Evolutionary conservation across 1,284 basidiomycete species (phyloP), one percentile per base, ranked within the genome.

Genomic region (Moniliophthora roreri): DNA sequence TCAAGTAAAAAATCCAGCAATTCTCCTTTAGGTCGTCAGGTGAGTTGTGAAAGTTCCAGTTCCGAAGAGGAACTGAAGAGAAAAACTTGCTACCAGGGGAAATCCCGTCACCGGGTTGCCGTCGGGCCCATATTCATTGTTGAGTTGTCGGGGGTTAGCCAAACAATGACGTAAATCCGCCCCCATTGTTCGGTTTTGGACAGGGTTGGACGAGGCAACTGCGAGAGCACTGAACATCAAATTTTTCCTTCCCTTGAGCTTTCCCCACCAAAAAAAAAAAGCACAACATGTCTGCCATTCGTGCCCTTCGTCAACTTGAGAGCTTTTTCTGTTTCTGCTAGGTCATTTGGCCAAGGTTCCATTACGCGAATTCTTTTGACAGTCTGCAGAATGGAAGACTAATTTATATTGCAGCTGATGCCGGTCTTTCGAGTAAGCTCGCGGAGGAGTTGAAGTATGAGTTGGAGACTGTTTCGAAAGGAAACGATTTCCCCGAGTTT

Each of bases 361-460:
- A 68, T 86, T 89, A 60, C 66, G 84, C 80, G 54, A 42, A 40
- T 23, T 39, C 44, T 11, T n/a, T 57, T 59, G n/a, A n/a, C n/a
- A n/a, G n/a, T 52, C 51, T 34, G 50, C 50, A 28, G 3, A 20
- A 42, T 39, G n/a, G 37, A 21, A 8, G 3, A 42, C 9, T 36
- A 28, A 11, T 53, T 21, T 45, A 38, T n/a, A n/a, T n/a, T n/a
- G n/a, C n/a, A 92, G 88, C 82, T 57, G 93, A 95, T 68, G 72
- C 84, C 23, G 70, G 83, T 36, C 82, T 98, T 42, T 75, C 84
- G 8, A 79, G 86, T 65, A 92, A 91, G 60, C 78, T 98, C 24
- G 72, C 79, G 35, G 87, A 93, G 64, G 95, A 98, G 74, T 79
- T 96, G 62, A 77, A 85, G 58, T 97, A 90, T 70, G 95, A 98